Percentiles rank a stretch among this genome's conserved stretches.
Conservation (phyloP, 805 yeast genomes). For the Cyberlindnera bimundalis region DNA sequence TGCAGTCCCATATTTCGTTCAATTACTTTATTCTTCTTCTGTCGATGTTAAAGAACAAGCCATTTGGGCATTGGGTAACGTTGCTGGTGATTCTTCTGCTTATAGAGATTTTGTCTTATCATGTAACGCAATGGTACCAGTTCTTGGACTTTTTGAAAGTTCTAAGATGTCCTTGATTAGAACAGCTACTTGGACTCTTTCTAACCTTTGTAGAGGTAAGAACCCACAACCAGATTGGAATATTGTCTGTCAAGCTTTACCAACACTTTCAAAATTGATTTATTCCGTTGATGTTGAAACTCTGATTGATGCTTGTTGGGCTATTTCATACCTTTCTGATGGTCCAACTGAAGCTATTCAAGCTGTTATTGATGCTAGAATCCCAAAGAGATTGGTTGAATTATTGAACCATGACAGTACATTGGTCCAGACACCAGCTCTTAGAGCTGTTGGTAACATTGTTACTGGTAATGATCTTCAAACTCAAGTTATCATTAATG, state of each 20-base stretch:
- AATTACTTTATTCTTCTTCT: conserved; percentile 73
- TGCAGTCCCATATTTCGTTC: conserved; percentile 89
- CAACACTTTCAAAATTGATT: conserved; percentile 86
- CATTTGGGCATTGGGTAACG: conserved; percentile 98
- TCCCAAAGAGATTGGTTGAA: conserved; percentile 92
- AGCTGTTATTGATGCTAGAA: conserved; percentile 94
- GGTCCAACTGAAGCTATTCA: conserved; percentile 92
- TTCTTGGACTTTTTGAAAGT: conserved; percentile 70
- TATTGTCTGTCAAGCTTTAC: conserved; percentile 80
- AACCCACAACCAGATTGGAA: conserved; percentile 96
- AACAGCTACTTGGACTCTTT: conserved; percentile 97
- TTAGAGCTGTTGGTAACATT: conserved; percentile 96
- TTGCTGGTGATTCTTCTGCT: conserved; percentile 92
- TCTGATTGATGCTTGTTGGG: conserved; percentile 97
- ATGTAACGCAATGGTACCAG: conserved; percentile 87
- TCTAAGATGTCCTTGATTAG: conserved; percentile 87
- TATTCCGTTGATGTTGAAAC: conserved; percentile 92
- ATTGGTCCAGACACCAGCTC: conserved; percentile 92
- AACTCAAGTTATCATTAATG: conserved; percentile 91
- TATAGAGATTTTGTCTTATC: conserved; percentile 86
- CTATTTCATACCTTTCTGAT: conserved; percentile 90
- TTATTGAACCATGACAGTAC: conserved; percentile 80
- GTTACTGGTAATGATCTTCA: conserved; percentile 96
- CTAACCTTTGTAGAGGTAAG: conserved; percentile 95
- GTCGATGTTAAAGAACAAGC: conserved; percentile 97